Evolutionary conservation across 192 early-diverging fungal genomes (phyloP).

Genomic region (Phlyctochytrium planicorne): DNA sequence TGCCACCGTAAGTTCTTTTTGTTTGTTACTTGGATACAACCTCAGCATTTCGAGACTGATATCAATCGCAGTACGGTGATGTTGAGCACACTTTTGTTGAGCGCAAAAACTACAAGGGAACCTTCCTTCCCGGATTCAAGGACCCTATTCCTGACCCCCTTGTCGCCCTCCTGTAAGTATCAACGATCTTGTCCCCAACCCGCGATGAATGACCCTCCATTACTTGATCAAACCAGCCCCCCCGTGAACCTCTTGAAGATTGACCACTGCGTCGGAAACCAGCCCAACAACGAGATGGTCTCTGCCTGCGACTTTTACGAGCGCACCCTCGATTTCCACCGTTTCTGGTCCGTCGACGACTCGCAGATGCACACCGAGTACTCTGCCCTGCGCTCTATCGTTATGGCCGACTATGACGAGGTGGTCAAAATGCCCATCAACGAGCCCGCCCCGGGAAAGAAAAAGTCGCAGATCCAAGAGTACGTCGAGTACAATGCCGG

Average conservation of each 20-base stretch:
- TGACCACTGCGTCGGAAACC: constrained; percentile 96
- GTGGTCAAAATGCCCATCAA: constrained; percentile 97
- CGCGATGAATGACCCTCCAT: constrained; percentile 25
- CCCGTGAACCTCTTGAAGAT: constrained; percentile 69
- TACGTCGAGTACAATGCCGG: constrained; percentile 82
- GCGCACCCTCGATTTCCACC: constrained; percentile 89
- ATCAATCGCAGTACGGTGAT: constrained; percentile 76
- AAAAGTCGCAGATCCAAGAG: constrained; percentile 96
- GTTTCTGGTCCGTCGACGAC: constrained; percentile 99
- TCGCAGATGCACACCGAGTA: constrained; percentile 94
- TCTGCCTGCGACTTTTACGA: constrained; percentile 86
- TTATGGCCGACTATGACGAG: constrained; percentile 92
- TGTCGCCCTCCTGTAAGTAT: constrained; percentile 28
- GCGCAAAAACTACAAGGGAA: constrained; percentile 75
- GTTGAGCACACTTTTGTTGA: constrained; percentile 95
- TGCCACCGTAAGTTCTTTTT: constrained; percentile 50
- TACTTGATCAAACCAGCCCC: constrained; percentile 34
- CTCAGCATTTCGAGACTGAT: constrained; percentile 1
- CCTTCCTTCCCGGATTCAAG: constrained; percentile 81
- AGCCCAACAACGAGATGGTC: constrained; percentile 89
- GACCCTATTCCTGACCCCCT: constrained; percentile 37
- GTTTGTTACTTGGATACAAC: not conserved
- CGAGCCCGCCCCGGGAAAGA: constrained; percentile 90
- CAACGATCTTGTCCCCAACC: constrained; percentile 3
- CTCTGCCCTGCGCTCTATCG: constrained; percentile 89